Evolutionary conservation across 2,329 filamentous ascomycete genomes (phyloP), one percentile per base, ranked within the genome.

Genomic region (Podosphaera fusca): DNA sequence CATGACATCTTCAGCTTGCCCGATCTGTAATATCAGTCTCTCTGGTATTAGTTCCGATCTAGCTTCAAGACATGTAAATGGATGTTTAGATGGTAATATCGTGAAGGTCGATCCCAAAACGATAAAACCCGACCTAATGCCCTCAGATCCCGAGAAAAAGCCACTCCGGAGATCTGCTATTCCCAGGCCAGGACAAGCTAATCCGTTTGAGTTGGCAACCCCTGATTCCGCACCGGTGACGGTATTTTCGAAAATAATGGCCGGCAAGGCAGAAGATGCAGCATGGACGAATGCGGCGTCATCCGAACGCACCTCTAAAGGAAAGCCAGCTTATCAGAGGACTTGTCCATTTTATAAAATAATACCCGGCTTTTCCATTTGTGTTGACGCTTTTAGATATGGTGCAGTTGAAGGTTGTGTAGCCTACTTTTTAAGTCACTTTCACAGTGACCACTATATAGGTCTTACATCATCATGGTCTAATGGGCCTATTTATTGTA

Each of bases 311-410:
- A 78, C 84, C 1, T 82, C 88, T 2, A 78, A 87, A 46, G 90
- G 92, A 30, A 92, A 87, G 66, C 86, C 85, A 21, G 84, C 89
- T 0, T 92, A 90, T 64, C 79, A 90, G 65, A 80, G 92, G 54
- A 95, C 87, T 0, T 98, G 92, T 66, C 92, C 92, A 0, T 98
- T 98, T 65, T 98, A 98, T 73, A 98, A 98, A 69, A 95, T 96
- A 61, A 82, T 98, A 71, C 89, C 90, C 0, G 88, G 87, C 0
- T 84, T 95, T 64, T 87, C 78, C 61, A 94, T 96, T 56, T 94
- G 87, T 58, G 92, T 98, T 0, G 92, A 98, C 69, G 92, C 92
- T 0, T 95, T 98, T 66, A 81, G 90, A 29, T 98, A 96, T 65
- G 92, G 92, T 1, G 87, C 89, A 3, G 87, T 98, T 0, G 78